phyloP scores from a whole-genome alignment of 371 early-diverging fungal species.

The Mortierella sp. region DNA sequence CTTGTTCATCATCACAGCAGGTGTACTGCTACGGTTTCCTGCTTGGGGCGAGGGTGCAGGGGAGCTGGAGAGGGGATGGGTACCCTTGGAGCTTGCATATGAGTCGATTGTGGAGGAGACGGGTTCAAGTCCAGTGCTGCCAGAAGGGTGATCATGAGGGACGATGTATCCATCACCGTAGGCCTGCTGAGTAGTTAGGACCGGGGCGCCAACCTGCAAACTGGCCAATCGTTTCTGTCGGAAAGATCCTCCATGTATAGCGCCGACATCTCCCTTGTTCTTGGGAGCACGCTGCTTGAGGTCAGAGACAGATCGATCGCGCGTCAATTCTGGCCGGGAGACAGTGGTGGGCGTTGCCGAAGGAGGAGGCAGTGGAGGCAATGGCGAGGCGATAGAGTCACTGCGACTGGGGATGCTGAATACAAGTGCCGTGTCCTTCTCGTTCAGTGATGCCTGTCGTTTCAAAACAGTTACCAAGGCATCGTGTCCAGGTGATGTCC shows the following conservation, averaged over 20 bases:
- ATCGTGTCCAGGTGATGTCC: constrained; percentile 16
- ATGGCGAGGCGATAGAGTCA: constrained; percentile 5
- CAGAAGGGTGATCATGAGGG: constrained; percentile 3
- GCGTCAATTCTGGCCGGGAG: constrained; percentile 2
- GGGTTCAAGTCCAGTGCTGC: constrained; percentile 19
- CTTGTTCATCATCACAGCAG: constrained; percentile 52
- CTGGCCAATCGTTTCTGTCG: constrained; percentile 46
- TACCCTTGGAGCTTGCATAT: neutral
- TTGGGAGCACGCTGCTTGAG: constrained; percentile 6
- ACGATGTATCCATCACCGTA: constrained; percentile 35
- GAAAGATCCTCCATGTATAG: constrained; percentile 12
- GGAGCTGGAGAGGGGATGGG: neutral
- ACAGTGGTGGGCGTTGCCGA: neutral
- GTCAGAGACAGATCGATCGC: constrained; percentile 4
- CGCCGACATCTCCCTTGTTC: neutral
- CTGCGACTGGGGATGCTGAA: neutral
- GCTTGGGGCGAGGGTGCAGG: constrained; percentile 13
- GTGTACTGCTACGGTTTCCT: constrained; percentile 43
- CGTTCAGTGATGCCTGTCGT: constrained; percentile 41
- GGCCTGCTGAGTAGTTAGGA: constrained; percentile 19
- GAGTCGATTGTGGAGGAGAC: neutral
- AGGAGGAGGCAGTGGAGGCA: neutral
- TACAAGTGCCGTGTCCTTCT: constrained; percentile 11
- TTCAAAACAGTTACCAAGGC: constrained; percentile 27
- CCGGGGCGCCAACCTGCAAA: constrained; percentile 30